Conservation (phyloP, 2,329 filamentous ascomycete genomes). For the Clonostachys chloroleuca region DNA sequence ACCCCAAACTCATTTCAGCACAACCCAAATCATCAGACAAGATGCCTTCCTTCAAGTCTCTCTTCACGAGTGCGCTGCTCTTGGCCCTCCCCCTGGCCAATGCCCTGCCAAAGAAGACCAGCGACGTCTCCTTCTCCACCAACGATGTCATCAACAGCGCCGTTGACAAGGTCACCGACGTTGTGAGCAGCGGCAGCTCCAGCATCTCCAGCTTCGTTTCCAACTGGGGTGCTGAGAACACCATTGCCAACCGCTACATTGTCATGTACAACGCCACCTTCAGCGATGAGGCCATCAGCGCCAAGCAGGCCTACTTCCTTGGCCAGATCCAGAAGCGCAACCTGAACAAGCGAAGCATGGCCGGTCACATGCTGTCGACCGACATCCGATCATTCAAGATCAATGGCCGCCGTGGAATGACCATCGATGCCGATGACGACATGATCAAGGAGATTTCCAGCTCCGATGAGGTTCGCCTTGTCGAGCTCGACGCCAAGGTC, state of each 20-base stretch:
- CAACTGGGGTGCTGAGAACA: constrained; percentile 41
- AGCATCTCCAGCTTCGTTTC: constrained; percentile 24
- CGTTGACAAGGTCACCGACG: constrained; percentile 1
- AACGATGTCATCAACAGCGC: neutral
- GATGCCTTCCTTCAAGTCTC: constrained; percentile 2
- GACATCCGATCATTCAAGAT: constrained; percentile 40
- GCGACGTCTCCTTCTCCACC: neutral
- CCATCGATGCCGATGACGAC: constrained; percentile 44
- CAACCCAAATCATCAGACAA: neutral
- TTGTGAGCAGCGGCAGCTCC: constrained; percentile 6
- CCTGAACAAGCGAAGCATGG: constrained; percentile 42
- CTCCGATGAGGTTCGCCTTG: constrained; percentile 42
- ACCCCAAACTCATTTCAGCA: too few species aligned
- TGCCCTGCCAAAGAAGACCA: constrained; percentile 1
- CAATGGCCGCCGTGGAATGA: constrained; percentile 46
- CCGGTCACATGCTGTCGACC: constrained; percentile 42
- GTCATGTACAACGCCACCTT: constrained; percentile 59
- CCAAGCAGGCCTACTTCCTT: constrained; percentile 43
- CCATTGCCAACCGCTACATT: constrained; percentile 56
- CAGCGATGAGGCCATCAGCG: constrained; percentile 38
- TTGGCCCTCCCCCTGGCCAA: neutral
- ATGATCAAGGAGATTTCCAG: constrained; percentile 44
- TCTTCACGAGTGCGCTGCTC: constrained; percentile 2
- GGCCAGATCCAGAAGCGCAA: constrained; percentile 52
- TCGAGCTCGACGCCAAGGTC: constrained; percentile 49